Percentiles rank a stretch among this genome's conserved stretches.
Conservation (phyloP, 805 yeast species). For the Wickerhamiella shivajii region DNA sequence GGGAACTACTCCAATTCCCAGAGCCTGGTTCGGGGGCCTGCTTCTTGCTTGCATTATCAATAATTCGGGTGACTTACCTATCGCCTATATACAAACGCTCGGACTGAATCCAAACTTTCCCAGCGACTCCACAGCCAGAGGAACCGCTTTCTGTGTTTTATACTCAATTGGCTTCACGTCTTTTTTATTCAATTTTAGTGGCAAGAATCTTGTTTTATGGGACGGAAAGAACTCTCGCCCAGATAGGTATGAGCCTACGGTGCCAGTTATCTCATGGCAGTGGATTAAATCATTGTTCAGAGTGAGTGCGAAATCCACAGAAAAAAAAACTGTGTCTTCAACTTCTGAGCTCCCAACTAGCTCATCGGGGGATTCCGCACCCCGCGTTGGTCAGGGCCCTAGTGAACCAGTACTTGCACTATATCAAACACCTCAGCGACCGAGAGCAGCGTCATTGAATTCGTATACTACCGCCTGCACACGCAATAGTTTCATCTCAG, state of each 20-base stretch:
- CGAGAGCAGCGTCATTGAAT: too few species aligned
- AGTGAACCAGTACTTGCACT: too few species aligned
- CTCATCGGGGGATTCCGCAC: too few species aligned
- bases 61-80: conserved; percentile 70
- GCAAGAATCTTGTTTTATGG: conserved; percentile 50
- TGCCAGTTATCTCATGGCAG: conserved; percentile 14
- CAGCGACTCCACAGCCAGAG: conserved; percentile 46
- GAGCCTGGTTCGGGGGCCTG: conserved; percentile 63
- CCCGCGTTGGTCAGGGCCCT: too few species aligned
- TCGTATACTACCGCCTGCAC: too few species aligned
- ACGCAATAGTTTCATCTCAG: neutral
- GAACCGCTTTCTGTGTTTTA: conserved; percentile 73
- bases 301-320: neutral
- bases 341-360: too few species aligned
- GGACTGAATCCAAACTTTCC: conserved; percentile 47
- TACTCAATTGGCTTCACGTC: conserved; percentile 56
- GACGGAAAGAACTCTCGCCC: conserved; percentile 39
- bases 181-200: conserved; percentile 61
- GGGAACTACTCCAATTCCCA: conserved; percentile 45
- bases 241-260: conserved; percentile 14
- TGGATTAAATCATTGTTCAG: neutral
- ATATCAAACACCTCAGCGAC: too few species aligned
- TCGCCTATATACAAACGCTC: conserved; percentile 56
- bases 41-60: conserved; percentile 61
- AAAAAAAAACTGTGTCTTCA: too few species aligned